These are phyloP conservation scores for Pichia sporocuriosa DNA, from an alignment of 805 yeast species.

Conservation along the genomic window DNA sequence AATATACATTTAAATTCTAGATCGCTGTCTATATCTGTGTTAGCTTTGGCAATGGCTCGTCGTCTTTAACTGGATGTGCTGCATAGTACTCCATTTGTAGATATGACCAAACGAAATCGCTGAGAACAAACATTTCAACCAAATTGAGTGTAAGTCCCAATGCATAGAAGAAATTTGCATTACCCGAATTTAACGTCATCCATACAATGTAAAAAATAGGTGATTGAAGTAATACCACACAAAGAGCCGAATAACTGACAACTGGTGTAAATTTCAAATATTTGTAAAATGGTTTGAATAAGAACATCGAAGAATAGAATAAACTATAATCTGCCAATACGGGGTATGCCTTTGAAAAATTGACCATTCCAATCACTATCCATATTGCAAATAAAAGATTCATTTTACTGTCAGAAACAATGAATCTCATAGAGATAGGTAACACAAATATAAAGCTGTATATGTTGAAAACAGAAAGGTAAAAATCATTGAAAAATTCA, in stretches of 20 bases:
- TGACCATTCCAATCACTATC: conserved; percentile 38
- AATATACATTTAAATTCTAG: conserved; percentile 3
- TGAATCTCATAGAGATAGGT: conserved; percentile 70
- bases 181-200: conserved; percentile 92
- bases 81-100: conserved; percentile 55
- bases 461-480: conserved; percentile 75
- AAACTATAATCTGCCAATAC: conserved; percentile 66
- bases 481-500: conserved; percentile 79
- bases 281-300: conserved; percentile 24
- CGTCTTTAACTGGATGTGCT: conserved; percentile 18
- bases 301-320: conserved; percentile 26
- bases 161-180: conserved; percentile 94
- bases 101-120: conserved; percentile 80
- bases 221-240: conserved; percentile 47
- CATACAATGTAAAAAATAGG: conserved; percentile 92
- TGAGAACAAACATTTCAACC: conserved; percentile 58
- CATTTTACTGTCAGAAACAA: conserved; percentile 5
- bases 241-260: conserved; percentile 22
- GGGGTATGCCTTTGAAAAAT: conserved; percentile 79
- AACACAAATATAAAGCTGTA: conserved; percentile 58
- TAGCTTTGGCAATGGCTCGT: conserved; percentile 19
- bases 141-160: conserved; percentile 75
- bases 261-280: conserved; percentile 27
- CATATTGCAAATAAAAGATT: conserved; percentile 30
- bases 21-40: conserved; percentile 34